Percentiles rank a stretch among this genome's conserved stretches.
Evolutionary conservation across 169 alveolate genomes (phyloP).

Genomic region (Plasmodium coatneyi): DNA sequence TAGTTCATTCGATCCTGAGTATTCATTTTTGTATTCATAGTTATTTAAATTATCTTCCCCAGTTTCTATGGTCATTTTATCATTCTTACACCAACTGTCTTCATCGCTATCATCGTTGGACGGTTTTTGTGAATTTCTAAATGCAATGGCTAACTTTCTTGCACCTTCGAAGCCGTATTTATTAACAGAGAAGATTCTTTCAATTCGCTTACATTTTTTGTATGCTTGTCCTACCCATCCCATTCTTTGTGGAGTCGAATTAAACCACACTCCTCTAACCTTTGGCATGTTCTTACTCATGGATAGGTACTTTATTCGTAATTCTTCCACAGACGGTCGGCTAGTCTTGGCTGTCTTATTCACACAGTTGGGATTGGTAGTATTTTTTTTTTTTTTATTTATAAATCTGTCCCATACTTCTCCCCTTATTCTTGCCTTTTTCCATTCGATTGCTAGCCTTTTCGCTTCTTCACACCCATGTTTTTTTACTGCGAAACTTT

Average conservation of each 20-base stretch:
- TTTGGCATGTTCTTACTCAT: conserved; percentile 84
- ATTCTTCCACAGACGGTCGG: conserved; percentile 79
- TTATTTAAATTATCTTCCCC: conserved; percentile 41
- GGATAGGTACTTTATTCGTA: conserved; percentile 81
- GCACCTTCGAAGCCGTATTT: conserved; percentile 89
- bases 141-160: conserved; percentile 83
- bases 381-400: conserved; percentile 57
- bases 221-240: conserved; percentile 90
- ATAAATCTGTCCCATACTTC: conserved; percentile 73
- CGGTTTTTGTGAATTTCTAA: conserved; percentile 88
- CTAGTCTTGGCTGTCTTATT: conserved; percentile 47
- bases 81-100: conserved; percentile 68
- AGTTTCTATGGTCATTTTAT: conserved; percentile 24
- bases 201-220: conserved; percentile 87
- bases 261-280: conserved; percentile 88
- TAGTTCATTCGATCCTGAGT: neutral
- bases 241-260: conserved; percentile 87
- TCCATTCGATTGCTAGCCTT: conserved; percentile 81
- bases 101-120: conserved; percentile 75
- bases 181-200: conserved; percentile 85
- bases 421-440: conserved; percentile 71
- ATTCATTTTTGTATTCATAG: conserved; percentile 42
- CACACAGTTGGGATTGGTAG: neutral
- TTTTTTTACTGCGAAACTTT: conserved; percentile 81
- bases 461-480: conserved; percentile 85